Evolutionary conservation across 805 yeast species (phyloP), one percentile per base, ranked within the genome.

Genomic region (Candida parachauliodes): DNA sequence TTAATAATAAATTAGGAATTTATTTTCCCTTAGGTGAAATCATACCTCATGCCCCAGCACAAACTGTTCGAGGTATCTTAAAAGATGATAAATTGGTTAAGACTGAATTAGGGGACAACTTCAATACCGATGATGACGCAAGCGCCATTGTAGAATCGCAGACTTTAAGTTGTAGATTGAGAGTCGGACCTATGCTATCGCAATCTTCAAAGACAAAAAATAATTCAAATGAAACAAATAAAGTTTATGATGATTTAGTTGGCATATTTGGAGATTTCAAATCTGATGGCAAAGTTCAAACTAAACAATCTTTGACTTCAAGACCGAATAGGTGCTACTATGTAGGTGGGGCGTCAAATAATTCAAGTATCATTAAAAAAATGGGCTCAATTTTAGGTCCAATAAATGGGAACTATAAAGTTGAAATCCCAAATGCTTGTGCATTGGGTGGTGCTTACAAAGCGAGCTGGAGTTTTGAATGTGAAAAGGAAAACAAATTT

Each of bases 1-100:
- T 67, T 34, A 64, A 71, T 39, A 51, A 66, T 32, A 70, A 73
- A 43, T 57, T 88, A 20, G 96, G 95, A 0, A 73, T 86, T 34
- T 88, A 84, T 57, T 88, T 89, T 65, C 94, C 95, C 9, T 60
- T 83, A 3, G 88, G 93, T n/a, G 97, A 88, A 55, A 88, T 88
- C 46, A 86, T 88, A 16, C 97, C 97, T 11, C 85, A 83, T 57
- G 83, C 81, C 2, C 61, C 74, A 18, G 76, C 88, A 0, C 84
- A 81, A 45, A 75, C 73, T 17, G 68, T 77, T 41, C 60, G 88
- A 41, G 76, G 75, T 37, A 54, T 58, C 15, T 70, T 74, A 44
- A 52, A 63, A 29, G 44, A 47, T 5, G 36, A 46, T 1, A 48
- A 66, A 8, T 33, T 66, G 4, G 44, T 36, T 3, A 60, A 57